These are phyloP conservation scores for Terfezia boudieri DNA, from an alignment of 495 filamentous ascomycete genomes.

Conservation along the genomic window DNA sequence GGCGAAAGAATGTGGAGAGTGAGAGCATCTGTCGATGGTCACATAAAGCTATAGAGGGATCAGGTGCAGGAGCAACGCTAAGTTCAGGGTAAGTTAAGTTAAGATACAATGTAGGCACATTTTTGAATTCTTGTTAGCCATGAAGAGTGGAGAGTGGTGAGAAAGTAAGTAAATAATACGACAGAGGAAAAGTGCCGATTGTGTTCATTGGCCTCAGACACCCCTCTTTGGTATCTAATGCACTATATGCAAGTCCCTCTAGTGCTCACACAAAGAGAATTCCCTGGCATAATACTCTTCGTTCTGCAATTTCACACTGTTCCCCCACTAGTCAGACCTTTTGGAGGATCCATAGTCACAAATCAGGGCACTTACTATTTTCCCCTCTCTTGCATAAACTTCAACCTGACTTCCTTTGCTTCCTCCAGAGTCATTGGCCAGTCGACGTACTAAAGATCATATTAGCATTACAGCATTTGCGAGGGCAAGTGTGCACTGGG, in stretches of 20 bases:
- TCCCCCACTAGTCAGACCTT: not conserved
- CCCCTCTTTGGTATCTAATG: no score
- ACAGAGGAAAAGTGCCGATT: not conserved
- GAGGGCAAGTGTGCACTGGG: not conserved
- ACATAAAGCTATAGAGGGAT: no score
- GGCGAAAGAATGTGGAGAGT: no score
- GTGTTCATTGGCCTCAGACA: not conserved
- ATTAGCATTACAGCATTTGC: not conserved
- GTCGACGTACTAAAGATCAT: not conserved
- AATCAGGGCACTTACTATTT: not conserved
- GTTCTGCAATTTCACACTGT: not conserved
- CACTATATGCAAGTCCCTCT: not conserved
- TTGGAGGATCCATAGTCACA: not conserved
- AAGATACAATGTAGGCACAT: no score
- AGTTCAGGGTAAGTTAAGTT: no score
- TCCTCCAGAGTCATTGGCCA: slow-evolving; percentile 21
- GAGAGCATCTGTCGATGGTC: no score
- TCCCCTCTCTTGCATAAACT: slow-evolving; percentile 27
- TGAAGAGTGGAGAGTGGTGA: no score
- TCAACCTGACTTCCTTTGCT: slow-evolving; percentile 23
- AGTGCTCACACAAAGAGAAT: slow-evolving; percentile 14
- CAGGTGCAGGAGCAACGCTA: no score
- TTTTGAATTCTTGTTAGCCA: no score
- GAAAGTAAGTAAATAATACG: no score
- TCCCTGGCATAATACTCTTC: slow-evolving; percentile 3